A percentile compares a stretch with the other conserved stretches of the same genome.
These are phyloP conservation scores for Russula lepida DNA, from an alignment of 768 basidiomycete species.

Conservation along the genomic window DNA sequence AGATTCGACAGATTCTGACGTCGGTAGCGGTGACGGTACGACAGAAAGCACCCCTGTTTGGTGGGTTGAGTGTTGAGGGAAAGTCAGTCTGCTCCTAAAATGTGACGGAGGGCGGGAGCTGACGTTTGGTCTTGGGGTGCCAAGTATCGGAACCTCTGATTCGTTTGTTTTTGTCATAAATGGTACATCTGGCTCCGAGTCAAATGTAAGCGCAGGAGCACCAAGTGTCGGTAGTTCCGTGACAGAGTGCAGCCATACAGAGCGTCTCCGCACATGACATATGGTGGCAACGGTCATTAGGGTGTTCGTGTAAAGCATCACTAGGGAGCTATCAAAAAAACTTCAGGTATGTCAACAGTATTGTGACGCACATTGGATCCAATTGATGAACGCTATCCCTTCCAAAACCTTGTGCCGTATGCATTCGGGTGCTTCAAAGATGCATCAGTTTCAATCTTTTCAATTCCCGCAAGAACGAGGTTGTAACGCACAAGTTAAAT, in stretches of 20 bases:
- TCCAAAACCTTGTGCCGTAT: neutral
- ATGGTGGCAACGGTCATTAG: constrained; percentile 17
- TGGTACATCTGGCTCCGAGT: neutral
- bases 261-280: constrained; percentile 13
- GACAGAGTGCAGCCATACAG: constrained; percentile 4
- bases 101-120: neutral
- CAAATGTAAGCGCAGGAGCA: constrained; percentile 13
- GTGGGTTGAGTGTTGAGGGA: neutral
- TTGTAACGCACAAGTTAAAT: neutral
- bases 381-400: constrained; percentile 11
- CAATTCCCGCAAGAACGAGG: neutral
- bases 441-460: neutral
- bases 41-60: neutral
- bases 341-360: neutral
- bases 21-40: neutral
- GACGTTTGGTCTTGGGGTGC: neutral
- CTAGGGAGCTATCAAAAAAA: neutral
- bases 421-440: neutral
- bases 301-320: constrained; percentile 18
- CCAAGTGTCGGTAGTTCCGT: constrained; percentile 9
- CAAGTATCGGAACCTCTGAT: neutral
- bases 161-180: neutral
- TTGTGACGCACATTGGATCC: constrained; percentile 11
- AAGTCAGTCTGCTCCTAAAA: constrained; percentile 5
- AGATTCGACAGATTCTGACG: neutral